Base-by-base conservation (phyloP, 2,329 filamentous ascomycete genomes). In the Talaromyces sp. region DNA sequence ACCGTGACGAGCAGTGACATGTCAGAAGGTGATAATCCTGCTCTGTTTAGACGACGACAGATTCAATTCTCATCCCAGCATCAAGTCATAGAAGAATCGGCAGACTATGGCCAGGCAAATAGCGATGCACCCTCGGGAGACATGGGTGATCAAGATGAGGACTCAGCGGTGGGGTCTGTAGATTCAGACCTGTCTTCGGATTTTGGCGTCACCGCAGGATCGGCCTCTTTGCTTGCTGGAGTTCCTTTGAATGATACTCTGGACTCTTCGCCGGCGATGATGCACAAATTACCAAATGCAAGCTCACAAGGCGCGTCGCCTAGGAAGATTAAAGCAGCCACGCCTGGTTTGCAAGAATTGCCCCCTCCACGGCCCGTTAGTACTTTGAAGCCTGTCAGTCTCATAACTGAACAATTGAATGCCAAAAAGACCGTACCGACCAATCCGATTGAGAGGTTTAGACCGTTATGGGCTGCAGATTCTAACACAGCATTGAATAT, bases 1-100 rank as follows among this genome's bases (percentile, higher is more conserved):
- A 88, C 86, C 0, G 82, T 84, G 16, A 87, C 86, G 3, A 88
- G 86, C 70, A 88, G 85, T 67, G 86, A 88, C 50, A 79, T 88
- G 76, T 88, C 85, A 0, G 86, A 88, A 65, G 87, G 87, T 67
- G 86, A 88, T 65, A 71, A 85, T 58, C 76, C 81, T 0, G 77
- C 80, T 7, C 75, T 78, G 0, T 84, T 84, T 71, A 82, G 80
- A 67, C 80, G 81, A 64, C 81, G 83, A 58, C 79, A 83, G 59
- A 78, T 84, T 44, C 80, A 82, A 50, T 79, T 78, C 63, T 75
- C 77, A n/a, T 67, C 65, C 2, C 68, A 72, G 61, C 70, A 75
- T 61, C 72, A 78, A 64, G 64, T 77, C 31, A 68, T 74, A n/a
- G 72, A 75, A 46, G 69, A 70, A 58, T 71, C 70, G 31, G 71